phyloP scores from a whole-genome alignment of 805 yeast genomes.

The Tetrapisispora pingtungensis region DNA sequence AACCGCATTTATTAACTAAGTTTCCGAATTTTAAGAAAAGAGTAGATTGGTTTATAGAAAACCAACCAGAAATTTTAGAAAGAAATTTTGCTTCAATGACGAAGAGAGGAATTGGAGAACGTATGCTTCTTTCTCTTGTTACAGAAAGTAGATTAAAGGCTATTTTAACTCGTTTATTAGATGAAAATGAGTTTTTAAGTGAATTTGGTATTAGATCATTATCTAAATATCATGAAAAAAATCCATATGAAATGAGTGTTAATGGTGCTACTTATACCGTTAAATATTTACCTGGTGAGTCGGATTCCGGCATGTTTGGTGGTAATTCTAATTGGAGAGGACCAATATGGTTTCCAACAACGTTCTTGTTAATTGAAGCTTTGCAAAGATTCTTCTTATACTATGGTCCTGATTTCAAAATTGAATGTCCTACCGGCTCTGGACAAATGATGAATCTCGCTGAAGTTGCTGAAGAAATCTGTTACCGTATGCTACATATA shows the following conservation, averaged over 20 bases:
- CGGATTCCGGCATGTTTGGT: slow-evolving; percentile 89
- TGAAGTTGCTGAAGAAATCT: slow-evolving; percentile 83
- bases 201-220: slow-evolving; percentile 80
- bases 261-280: slow-evolving; percentile 64
- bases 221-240: slow-evolving; percentile 73
- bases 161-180: slow-evolving; percentile 70
- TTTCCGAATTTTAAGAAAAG: slow-evolving; percentile 79
- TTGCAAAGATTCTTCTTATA: slow-evolving; percentile 78
- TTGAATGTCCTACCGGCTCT: slow-evolving; percentile 81
- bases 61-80: slow-evolving; percentile 56
- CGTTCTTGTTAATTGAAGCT: slow-evolving; percentile 75
- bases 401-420: slow-evolving; percentile 76
- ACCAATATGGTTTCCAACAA: slow-evolving; percentile 94
- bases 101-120: slow-evolving; percentile 69
- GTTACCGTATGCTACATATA: slow-evolving; percentile 71
- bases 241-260: slow-evolving; percentile 79
- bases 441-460: slow-evolving; percentile 70
- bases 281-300: slow-evolving; percentile 75
- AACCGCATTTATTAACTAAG: slow-evolving; percentile 65
- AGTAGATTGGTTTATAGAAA: slow-evolving; percentile 72
- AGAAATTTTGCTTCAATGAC: slow-evolving; percentile 82
- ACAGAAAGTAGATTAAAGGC: slow-evolving; percentile 67
- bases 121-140: slow-evolving; percentile 70
- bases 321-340: slow-evolving; percentile 98
- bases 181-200: slow-evolving; percentile 77